Percentiles rank a stretch among this genome's conserved stretches.
These are phyloP conservation scores for Exsudoporus frostii DNA, from an alignment of 768 basidiomycete genomes.

Conservation along the genomic window DNA sequence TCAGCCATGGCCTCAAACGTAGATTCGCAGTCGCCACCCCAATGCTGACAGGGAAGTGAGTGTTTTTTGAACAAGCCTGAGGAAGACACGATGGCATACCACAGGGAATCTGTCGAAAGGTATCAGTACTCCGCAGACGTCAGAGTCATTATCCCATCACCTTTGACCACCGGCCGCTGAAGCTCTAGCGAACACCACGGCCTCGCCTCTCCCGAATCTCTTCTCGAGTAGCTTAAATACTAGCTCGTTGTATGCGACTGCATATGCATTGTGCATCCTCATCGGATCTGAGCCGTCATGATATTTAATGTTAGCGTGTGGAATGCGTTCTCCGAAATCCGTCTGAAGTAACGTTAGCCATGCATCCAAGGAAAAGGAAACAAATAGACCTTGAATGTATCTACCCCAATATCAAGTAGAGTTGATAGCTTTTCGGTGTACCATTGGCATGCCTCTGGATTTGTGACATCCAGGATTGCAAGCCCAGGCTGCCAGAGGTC, in stretches of 20 bases:
- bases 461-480: slow-evolving; percentile 65
- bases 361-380: background rate
- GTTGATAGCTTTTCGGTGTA: slow-evolving; percentile 41
- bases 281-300: slow-evolving; percentile 67
- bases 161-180: slow-evolving; percentile 70
- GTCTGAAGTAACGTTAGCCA: slow-evolving; percentile 40
- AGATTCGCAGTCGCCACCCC: slow-evolving; percentile 76
- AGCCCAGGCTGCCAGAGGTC: slow-evolving; percentile 65
- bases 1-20: slow-evolving; percentile 80
- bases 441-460: slow-evolving; percentile 48
- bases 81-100: background rate
- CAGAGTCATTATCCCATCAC: slow-evolving; percentile 24
- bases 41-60: slow-evolving; percentile 43
- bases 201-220: slow-evolving; percentile 60
- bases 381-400: slow-evolving; percentile 47
- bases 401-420: slow-evolving; percentile 47
- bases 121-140: background rate
- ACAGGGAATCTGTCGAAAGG: slow-evolving; percentile 14
- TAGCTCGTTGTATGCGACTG: slow-evolving; percentile 65
- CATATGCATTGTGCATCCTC: slow-evolving; percentile 70
- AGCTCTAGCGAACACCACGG: slow-evolving; percentile 67
- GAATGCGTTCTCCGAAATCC: slow-evolving; percentile 77
- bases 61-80: background rate
- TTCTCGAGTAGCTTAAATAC: slow-evolving; percentile 61
- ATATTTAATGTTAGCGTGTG: slow-evolving; percentile 59